These are phyloP conservation scores for barley (Hordeum vulgare) DNA, from an alignment of 176 grass and related monocot species.

Conservation along the genomic window DNA sequence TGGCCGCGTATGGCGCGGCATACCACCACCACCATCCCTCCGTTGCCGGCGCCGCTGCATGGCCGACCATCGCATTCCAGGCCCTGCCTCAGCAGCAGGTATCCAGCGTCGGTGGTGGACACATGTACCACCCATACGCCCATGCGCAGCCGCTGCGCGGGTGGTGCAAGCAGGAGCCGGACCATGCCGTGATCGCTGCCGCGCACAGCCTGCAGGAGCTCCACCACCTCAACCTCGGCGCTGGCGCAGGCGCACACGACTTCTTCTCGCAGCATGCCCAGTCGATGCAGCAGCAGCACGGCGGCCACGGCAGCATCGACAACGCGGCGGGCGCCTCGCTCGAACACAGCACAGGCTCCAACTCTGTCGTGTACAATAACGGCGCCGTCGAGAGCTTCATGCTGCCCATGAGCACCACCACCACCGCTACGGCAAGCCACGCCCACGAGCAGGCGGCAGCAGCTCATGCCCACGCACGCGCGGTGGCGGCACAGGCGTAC, in stretches of 20 bases:
- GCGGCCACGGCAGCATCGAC: constrained; percentile 39
- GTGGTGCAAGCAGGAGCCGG: constrained; percentile 80
- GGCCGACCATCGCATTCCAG: constrained; percentile 70
- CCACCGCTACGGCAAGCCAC: constrained; percentile 12
- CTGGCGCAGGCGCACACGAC: constrained; percentile 25
- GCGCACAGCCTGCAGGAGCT: constrained; percentile 74
- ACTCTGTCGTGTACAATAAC: constrained; percentile 68
- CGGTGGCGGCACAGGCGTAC: background rate
- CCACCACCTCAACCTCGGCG: constrained; percentile 43
- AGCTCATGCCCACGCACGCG: background rate
- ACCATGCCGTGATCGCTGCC: constrained; percentile 43
- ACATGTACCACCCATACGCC: constrained; percentile 46
- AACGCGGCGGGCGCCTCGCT: constrained; percentile 15
- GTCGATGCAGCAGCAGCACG: background rate
- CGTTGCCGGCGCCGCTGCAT: background rate
- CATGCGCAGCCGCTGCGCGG: constrained; percentile 24
- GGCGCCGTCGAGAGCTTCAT: constrained; percentile 25
- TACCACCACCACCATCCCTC: constrained; percentile 22
- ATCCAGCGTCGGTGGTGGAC: background rate
- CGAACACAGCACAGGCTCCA: constrained; percentile 69
- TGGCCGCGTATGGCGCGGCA: constrained; percentile 27
- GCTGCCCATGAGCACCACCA: constrained; percentile 35
- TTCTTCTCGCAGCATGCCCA: constrained; percentile 47
- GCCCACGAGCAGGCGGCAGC: background rate
- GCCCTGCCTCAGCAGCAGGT: background rate